phyloP scores from a whole-genome alignment of 73 alveolate species.

The Halteria grandinella region DNA sequence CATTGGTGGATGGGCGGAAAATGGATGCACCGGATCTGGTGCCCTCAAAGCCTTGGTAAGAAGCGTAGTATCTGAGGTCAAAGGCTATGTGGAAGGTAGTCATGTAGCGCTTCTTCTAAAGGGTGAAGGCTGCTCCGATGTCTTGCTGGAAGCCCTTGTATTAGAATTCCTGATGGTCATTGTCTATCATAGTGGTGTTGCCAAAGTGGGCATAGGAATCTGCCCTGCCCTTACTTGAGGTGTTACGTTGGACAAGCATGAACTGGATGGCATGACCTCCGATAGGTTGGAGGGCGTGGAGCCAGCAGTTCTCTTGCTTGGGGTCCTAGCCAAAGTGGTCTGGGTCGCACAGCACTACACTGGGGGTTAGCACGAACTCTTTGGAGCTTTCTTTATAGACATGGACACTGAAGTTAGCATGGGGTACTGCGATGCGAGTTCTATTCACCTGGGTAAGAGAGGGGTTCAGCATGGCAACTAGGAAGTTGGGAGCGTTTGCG shows the following conservation, averaged over 20 bases:
- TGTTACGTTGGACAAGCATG: not conserved
- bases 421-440: conserved; percentile 40
- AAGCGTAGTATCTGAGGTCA: too few species aligned
- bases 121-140: too few species aligned
- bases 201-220: too few species aligned
- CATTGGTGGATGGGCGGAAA: too few species aligned
- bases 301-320: not conserved
- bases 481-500: not conserved
- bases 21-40: too few species aligned
- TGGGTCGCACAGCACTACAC: not conserved
- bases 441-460: not conserved
- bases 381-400: not conserved
- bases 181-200: too few species aligned
- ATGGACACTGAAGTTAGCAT: conserved; percentile 8
- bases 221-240: too few species aligned
- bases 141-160: too few species aligned
- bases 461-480: conserved; percentile 33
- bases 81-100: too few species aligned
- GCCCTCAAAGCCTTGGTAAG: too few species aligned
- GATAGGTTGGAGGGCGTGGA: not conserved
- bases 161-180: too few species aligned
- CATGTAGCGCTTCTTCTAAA: too few species aligned
- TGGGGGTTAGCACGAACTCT: not conserved
- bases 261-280: conserved; percentile 7
- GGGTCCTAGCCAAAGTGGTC: not conserved